A percentile compares a stretch with the other conserved stretches of the same genome.
phyloP scores from a whole-genome alignment of 495 filamentous ascomycete genomes.

The Cryomyces minteri region DNA sequence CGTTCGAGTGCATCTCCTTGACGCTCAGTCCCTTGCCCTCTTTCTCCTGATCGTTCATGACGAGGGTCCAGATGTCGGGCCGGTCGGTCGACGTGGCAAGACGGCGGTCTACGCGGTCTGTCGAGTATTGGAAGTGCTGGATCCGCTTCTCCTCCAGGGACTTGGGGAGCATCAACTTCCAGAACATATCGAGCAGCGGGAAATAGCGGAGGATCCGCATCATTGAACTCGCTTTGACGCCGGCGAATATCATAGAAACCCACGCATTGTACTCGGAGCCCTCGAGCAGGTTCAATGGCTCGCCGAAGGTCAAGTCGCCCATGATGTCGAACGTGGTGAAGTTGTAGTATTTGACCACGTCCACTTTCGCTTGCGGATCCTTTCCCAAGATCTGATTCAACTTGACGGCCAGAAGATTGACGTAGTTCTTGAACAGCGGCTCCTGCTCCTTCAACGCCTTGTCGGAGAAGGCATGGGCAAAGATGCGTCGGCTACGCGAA shows the following conservation, averaged over 20 bases:
- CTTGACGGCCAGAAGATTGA: conserved; percentile 2
- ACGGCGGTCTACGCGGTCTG: conserved; percentile 4
- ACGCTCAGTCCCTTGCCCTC: conserved; percentile 4
- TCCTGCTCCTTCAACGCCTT: conserved; percentile 12
- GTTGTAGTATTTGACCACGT: conserved; percentile 7
- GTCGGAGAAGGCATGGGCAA: conserved; percentile 11
- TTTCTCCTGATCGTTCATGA: not conserved
- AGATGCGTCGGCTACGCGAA: conserved; percentile 7
- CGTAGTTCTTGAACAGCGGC: conserved; percentile 8
- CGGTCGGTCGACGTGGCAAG: conserved; percentile 1
- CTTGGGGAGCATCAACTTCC: conserved; percentile 1
- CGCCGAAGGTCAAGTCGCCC: conserved; percentile 6
- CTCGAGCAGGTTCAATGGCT: conserved; percentile 3
- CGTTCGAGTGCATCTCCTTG: conserved; percentile 7
- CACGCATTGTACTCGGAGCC: conserved; percentile 1
- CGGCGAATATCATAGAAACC: not conserved
- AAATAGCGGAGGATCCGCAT: conserved; percentile 1
- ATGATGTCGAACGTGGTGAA: conserved; percentile 6
- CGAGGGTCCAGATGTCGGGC: conserved; percentile 6
- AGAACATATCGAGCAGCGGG: conserved; percentile 1
- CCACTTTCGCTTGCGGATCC: conserved; percentile 2
- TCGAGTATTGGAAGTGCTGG: conserved; percentile 1
- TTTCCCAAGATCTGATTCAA: not conserved
- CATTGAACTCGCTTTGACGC: not conserved
- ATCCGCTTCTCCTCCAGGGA: conserved; percentile 4